A percentile compares a stretch with the other conserved stretches of the same genome.
Evolutionary conservation across 73 alveolate species (phyloP).

Genomic region (Paramecium pentaurelia): DNA sequence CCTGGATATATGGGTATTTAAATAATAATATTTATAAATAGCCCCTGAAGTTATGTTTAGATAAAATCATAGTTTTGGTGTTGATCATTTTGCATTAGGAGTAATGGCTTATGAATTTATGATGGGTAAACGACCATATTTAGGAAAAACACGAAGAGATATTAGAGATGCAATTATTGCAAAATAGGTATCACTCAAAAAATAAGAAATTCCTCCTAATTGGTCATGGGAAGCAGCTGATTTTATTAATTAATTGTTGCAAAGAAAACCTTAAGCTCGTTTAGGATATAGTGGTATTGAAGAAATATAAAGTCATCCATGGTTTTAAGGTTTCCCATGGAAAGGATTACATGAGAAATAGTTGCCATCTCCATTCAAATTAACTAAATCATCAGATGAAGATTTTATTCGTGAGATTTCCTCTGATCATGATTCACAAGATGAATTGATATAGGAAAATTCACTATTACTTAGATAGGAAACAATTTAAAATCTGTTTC

Average conservation of each 20-base stretch:
- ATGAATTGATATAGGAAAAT: background rate
- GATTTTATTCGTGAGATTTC: background rate
- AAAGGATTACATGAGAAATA: constrained; percentile 69
- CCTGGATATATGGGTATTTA: constrained; percentile 79
- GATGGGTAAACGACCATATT: constrained; percentile 88
- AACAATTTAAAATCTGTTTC: background rate
- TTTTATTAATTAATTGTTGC: constrained; percentile 75
- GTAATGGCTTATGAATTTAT: constrained; percentile 79
- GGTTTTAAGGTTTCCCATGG: constrained; percentile 92
- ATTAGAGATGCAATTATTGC: constrained; percentile 78
- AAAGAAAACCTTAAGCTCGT: constrained; percentile 87
- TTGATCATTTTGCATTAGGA: constrained; percentile 79
- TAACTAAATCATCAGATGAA: constrained; percentile 19
- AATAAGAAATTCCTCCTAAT: constrained; percentile 78
- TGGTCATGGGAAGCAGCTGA: constrained; percentile 94
- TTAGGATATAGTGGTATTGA: constrained; percentile 86
- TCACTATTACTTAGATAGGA: background rate
- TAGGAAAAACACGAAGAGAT: constrained; percentile 74
- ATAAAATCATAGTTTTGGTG: constrained; percentile 82
- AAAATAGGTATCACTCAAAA: constrained; percentile 78
- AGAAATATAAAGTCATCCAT: constrained; percentile 90
- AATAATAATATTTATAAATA: background rate
- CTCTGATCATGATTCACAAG: constrained; percentile 38
- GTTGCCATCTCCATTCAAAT: constrained; percentile 73
- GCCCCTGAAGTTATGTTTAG: constrained; percentile 88